phyloP scores from a whole-genome alignment of 1,139 yeast species.

The Zhuliangozyma parablackwelliae region DNA sequence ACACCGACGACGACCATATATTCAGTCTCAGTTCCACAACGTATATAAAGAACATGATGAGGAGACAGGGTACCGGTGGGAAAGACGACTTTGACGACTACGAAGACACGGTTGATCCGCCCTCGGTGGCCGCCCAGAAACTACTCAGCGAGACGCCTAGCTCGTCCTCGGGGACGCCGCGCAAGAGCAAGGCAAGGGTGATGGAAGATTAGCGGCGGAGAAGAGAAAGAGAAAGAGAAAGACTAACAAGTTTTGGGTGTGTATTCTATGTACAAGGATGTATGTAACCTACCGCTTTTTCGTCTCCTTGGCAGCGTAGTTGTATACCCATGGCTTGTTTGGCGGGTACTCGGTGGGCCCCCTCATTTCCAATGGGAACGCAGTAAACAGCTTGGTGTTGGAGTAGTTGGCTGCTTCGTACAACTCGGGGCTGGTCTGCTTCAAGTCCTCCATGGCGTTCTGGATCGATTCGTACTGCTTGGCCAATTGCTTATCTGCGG shows the following conservation, averaged over 20 bases:
- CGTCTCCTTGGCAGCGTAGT: conserved; percentile 31
- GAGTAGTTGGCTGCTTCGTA: conserved; percentile 44
- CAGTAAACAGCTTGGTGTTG: conserved; percentile 26
- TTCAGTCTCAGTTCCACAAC: conserved; percentile 78
- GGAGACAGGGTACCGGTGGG: conserved; percentile 23
- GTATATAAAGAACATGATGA: conserved; percentile 59
- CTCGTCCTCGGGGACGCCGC: conserved; percentile 5
- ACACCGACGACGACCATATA: conserved; percentile 78
- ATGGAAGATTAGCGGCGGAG: conserved; percentile 22
- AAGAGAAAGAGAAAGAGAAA: too few species aligned
- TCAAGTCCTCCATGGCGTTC: conserved; percentile 72
- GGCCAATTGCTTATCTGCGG: conserved; percentile 44
- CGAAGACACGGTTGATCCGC: conserved; percentile 43
- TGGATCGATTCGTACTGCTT: conserved; percentile 64
- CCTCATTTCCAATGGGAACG: conserved; percentile 72
- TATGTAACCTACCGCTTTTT: background rate
- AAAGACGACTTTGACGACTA: conserved; percentile 43
- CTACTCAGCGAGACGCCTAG: conserved; percentile 4
- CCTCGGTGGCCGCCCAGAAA: conserved; percentile 3
- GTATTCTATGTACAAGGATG: background rate
- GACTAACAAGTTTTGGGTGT: background rate
- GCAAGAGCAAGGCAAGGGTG: conserved; percentile 33
- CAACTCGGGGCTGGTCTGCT: conserved; percentile 42
- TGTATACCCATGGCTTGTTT: conserved; percentile 72
- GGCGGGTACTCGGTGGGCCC: conserved; percentile 94